These are phyloP conservation scores for Hanseniaspora valbyensis DNA, from an alignment of 805 yeast species.

Conservation along the genomic window DNA sequence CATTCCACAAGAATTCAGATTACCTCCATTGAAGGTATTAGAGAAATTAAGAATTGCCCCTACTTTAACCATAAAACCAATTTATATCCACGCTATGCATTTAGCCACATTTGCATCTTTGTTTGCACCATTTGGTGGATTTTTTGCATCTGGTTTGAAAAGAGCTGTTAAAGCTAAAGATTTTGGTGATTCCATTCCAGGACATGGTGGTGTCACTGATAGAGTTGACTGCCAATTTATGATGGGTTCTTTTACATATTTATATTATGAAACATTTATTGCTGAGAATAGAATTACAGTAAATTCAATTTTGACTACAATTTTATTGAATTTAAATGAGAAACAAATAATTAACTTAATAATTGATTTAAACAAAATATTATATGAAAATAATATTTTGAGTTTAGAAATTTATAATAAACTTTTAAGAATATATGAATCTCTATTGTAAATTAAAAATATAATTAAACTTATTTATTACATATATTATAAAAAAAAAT, in stretches of 20 bases:
- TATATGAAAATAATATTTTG: constrained; percentile 34
- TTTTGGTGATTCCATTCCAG: constrained; percentile 96
- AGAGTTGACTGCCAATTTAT: constrained; percentile 95
- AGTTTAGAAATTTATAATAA: constrained; percentile 29
- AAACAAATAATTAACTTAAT: constrained; percentile 57
- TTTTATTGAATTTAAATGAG: constrained; percentile 56
- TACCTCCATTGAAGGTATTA: constrained; percentile 55
- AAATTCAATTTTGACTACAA: constrained; percentile 63
- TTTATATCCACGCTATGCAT: constrained; percentile 76
- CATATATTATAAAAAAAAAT: too few species aligned
- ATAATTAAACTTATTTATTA: background rate
- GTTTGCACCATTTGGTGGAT: constrained; percentile 97
- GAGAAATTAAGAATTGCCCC: constrained; percentile 35
- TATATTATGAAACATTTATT: constrained; percentile 87
- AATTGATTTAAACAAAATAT: constrained; percentile 35
- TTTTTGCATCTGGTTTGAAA: constrained; percentile 94
- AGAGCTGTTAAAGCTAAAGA: constrained; percentile 94
- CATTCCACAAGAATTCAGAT: constrained; percentile 60
- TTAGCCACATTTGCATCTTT: constrained; percentile 91
- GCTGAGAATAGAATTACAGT: constrained; percentile 60
- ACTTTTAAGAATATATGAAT: constrained; percentile 26
- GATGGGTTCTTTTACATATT: constrained; percentile 90
- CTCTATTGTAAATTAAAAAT: background rate
- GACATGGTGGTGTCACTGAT: constrained; percentile 97
- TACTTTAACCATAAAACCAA: constrained; percentile 61